These are phyloP conservation scores for Steccherinum ochraceum DNA, from an alignment of 768 basidiomycete genomes.

Conservation along the genomic window DNA sequence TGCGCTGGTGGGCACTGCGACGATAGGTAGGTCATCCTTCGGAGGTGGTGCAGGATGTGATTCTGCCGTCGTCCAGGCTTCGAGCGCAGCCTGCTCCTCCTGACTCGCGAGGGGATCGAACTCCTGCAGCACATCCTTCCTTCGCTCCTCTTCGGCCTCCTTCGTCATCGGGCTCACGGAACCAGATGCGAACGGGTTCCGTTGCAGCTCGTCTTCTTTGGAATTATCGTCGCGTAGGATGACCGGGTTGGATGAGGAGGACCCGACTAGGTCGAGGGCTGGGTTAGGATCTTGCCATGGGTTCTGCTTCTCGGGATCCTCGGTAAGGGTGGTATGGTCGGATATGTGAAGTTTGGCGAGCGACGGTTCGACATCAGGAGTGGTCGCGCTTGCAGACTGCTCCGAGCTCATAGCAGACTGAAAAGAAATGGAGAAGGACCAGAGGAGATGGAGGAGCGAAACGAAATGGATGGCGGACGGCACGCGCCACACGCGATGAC, in stretches of 20 bases:
- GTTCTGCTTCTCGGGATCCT: background rate
- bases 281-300: background rate
- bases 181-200: background rate
- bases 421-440: too few relatives aligned
- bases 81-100: slow-evolving; percentile 53
- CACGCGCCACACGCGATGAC: background rate
- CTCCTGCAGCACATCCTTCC: slow-evolving; percentile 42
- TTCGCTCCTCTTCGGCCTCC: slow-evolving; percentile 9
- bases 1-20: background rate
- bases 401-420: background rate
- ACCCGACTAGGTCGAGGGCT: background rate
- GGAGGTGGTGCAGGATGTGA: slow-evolving; percentile 48
- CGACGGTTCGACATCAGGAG: background rate
- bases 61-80: slow-evolving; percentile 60
- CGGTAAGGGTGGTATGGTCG: background rate
- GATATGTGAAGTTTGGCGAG: background rate
- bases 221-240: background rate
- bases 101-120: slow-evolving; percentile 62
- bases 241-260: background rate
- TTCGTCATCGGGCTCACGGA: background rate
- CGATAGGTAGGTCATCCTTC: background rate
- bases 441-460: too few relatives aligned
- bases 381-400: background rate
- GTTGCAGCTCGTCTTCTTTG: background rate
- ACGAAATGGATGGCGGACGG: too few relatives aligned